Conservation (phyloP, 108 stramenopile genomes). For the Aurantiochytrium sp. region DNA sequence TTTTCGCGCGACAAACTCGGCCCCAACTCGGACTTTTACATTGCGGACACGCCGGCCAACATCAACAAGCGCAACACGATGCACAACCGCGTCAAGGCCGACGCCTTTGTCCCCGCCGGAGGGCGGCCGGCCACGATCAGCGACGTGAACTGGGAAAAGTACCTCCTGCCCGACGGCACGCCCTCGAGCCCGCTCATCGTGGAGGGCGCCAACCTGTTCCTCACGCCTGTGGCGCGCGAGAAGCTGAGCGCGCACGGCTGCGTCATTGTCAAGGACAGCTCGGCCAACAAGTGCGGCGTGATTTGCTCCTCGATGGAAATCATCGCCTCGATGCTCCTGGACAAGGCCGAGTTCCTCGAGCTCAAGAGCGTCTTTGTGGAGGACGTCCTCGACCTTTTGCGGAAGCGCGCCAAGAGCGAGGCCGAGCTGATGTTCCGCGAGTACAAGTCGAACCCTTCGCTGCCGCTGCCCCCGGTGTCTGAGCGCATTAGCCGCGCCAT, state of each 20-base stretch:
- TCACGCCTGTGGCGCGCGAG: slow-evolving; percentile 83
- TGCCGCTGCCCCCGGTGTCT: not conserved
- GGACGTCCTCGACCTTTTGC: slow-evolving; percentile 83
- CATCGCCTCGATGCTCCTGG: slow-evolving; percentile 83
- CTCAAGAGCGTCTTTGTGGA: slow-evolving; percentile 84
- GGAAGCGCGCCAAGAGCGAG: slow-evolving; percentile 74
- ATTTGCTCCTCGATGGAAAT: slow-evolving; percentile 94
- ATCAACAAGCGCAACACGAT: slow-evolving; percentile 87
- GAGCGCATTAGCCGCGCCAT: not conserved
- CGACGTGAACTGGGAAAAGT: slow-evolving; percentile 75
- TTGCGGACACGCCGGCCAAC: slow-evolving; percentile 76
- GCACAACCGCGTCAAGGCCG: slow-evolving; percentile 89
- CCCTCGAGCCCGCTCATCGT: slow-evolving; percentile 83
- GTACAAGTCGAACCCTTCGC: slow-evolving; percentile 52
- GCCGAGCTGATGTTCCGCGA: slow-evolving; percentile 95
- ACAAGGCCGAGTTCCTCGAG: slow-evolving; percentile 81
- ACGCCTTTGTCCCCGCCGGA: slow-evolving; percentile 93
- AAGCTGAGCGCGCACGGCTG: slow-evolving; percentile 84
- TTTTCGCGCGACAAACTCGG: slow-evolving; percentile 75
- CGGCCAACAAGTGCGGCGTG: slow-evolving; percentile 97
- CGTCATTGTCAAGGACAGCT: slow-evolving; percentile 92
- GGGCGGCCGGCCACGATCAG: slow-evolving; percentile 94
- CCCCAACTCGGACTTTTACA: slow-evolving; percentile 62
- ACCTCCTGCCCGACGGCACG: slow-evolving; percentile 70
- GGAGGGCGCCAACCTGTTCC: slow-evolving; percentile 93